Percentiles rank a stretch among this genome's conserved stretches.
These are phyloP conservation scores for Mixia osmundae DNA, from an alignment of 1,284 basidiomycete species.

Conservation along the genomic window DNA sequence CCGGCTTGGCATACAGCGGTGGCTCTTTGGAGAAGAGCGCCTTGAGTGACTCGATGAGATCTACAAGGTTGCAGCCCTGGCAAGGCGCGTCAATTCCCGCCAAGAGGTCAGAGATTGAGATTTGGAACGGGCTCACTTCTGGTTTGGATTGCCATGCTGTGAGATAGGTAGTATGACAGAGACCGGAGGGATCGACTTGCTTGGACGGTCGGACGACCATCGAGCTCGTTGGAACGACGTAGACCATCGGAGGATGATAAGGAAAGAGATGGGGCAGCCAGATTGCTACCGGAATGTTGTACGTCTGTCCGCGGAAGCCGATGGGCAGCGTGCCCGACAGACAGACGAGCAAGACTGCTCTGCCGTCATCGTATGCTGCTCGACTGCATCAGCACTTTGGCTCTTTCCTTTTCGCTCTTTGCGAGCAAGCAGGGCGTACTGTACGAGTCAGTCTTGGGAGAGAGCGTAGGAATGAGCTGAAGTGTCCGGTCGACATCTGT, in stretches of 20 bases:
- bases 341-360: conserved; percentile 69
- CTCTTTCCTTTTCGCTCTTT: too few species aligned
- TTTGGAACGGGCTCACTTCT: conserved; percentile 36
- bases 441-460: conserved; percentile 79
- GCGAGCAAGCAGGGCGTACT: conserved; percentile 32
- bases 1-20: conserved; percentile 71
- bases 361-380: conserved; percentile 46
- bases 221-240: conserved; percentile 76
- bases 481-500: conserved; percentile 45
- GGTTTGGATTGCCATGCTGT: conserved; percentile 54
- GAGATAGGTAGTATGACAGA: conserved; percentile 41
- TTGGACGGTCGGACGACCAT: conserved; percentile 65
- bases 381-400: conserved; percentile 4
- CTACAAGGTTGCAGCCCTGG: conserved; percentile 42
- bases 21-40: conserved; percentile 60
- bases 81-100: too few species aligned
- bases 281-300: conserved; percentile 79
- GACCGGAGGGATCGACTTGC: conserved; percentile 61
- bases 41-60: conserved; percentile 46
- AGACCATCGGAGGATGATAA: conserved; percentile 55
- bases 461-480: conserved; percentile 36
- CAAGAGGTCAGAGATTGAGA: not conserved
- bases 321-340: conserved; percentile 81
- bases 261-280: conserved; percentile 75
- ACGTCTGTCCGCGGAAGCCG: conserved; percentile 43